Percentiles rank a stretch among this genome's conserved stretches.
phyloP scores from a whole-genome alignment of 2,329 filamentous ascomycete genomes.

The Parafenestella ontariensis region DNA sequence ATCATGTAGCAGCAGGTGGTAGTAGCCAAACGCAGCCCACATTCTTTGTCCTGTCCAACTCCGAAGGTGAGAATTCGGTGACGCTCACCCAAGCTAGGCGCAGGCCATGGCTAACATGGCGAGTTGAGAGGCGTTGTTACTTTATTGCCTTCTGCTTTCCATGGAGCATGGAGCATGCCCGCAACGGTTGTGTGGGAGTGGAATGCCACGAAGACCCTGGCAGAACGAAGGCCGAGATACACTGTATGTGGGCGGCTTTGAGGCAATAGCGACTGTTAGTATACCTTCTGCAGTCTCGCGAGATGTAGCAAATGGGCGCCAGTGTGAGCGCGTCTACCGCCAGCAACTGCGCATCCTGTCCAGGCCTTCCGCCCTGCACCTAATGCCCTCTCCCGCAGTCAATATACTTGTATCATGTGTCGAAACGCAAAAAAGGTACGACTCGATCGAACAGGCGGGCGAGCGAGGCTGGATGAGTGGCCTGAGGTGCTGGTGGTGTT shows the following conservation, averaged over 20 bases:
- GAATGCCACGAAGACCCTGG: not conserved
- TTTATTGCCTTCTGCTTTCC: not conserved
- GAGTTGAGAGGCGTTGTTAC: not conserved
- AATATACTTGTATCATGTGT: not conserved
- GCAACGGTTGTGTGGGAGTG: not conserved
- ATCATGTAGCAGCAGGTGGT: not conserved
- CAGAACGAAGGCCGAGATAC: not conserved
- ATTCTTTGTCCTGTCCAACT: not conserved
- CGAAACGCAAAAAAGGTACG: not conserved
- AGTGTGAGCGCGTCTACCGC: not conserved
- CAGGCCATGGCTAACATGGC: not conserved
- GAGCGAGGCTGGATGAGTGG: not conserved
- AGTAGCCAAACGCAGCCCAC: not conserved
- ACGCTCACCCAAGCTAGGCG: not conserved
- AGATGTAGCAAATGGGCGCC: not conserved
- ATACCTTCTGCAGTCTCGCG: not conserved
- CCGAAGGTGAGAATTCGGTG: not conserved
- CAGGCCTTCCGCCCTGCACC: not conserved
- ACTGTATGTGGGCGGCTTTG: not conserved
- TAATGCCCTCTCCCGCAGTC: not conserved
- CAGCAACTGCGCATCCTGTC: not conserved
- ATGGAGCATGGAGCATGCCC: not conserved
- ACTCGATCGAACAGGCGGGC: not conserved
- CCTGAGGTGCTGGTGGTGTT: not conserved
- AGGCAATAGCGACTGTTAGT: not conserved